These are phyloP conservation scores for Annona cherimola DNA, from an alignment of 164 flowering plant genomes.

Conservation along the genomic window DNA sequence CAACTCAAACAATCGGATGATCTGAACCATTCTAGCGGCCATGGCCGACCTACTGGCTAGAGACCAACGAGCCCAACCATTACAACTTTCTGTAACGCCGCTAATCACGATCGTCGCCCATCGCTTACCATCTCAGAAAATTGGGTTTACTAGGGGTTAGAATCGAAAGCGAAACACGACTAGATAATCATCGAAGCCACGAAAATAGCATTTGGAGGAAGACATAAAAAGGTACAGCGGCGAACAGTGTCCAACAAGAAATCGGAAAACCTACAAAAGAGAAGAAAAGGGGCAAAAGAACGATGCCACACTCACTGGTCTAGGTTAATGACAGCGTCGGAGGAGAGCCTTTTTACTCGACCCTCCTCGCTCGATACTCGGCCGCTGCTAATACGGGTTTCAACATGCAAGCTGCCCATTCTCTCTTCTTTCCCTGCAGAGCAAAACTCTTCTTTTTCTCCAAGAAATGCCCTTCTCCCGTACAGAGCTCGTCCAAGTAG, in stretches of 20 bases:
- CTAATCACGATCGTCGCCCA: too few species aligned
- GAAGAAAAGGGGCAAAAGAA: neutral
- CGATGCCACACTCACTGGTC: conserved; percentile 56
- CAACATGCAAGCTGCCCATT: conserved; percentile 4
- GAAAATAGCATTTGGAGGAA: too few species aligned
- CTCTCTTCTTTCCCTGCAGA: neutral
- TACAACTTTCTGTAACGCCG: too few species aligned
- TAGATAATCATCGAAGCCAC: too few species aligned
- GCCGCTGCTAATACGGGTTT: neutral
- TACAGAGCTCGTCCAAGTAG: neutral
- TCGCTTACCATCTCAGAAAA: too few species aligned
- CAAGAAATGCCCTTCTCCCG: neutral
- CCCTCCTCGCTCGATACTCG: neutral
- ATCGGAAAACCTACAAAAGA: neutral
- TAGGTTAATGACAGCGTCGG: conserved; percentile 45
- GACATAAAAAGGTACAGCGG: neutral
- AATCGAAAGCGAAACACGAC: too few species aligned
- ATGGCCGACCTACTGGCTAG: neutral
- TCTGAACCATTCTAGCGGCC: too few species aligned
- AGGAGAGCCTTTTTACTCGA: conserved; percentile 12
- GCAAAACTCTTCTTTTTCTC: neutral
- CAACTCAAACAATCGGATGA: neutral
- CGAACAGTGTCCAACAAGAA: neutral
- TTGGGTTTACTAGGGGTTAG: too few species aligned
- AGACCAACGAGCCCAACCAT: neutral